These are phyloP conservation scores for Psidium guajava DNA, from an alignment of 345 rosid species.

Conservation along the genomic window DNA sequence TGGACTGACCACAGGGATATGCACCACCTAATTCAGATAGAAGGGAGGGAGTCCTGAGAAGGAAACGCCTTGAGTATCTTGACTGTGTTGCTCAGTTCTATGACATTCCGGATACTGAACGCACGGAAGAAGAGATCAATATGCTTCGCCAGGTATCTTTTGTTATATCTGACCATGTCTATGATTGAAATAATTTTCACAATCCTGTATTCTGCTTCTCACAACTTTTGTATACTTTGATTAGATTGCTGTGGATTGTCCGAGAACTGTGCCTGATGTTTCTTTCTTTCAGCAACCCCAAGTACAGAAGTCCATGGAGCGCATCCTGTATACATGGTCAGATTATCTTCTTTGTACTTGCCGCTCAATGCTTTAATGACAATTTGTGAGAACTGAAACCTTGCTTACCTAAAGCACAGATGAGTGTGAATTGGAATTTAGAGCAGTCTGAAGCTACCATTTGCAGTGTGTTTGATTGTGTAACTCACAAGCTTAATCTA, in stretches of 20 bases:
- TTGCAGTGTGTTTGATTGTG: not conserved
- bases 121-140: constrained; percentile 90
- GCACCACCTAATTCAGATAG: constrained; percentile 99
- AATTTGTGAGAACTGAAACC: not conserved
- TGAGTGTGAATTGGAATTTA: not conserved
- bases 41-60: constrained; percentile 84
- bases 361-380: not conserved
- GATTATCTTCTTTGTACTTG: constrained; percentile 6
- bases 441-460: not conserved
- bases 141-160: constrained; percentile 91
- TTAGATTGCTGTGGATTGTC: constrained; percentile 98
- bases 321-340: constrained; percentile 95
- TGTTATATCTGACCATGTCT: not conserved
- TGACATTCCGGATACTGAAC: constrained; percentile 92
- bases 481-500: not conserved
- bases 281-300: constrained; percentile 85
- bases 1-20: constrained; percentile 99
- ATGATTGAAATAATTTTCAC: not conserved
- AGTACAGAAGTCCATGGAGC: constrained; percentile 98
- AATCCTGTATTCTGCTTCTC: not conserved
- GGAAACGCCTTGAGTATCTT: constrained; percentile 87
- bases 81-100: constrained; percentile 92
- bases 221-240: not conserved
- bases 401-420: not conserved
- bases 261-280: constrained; percentile 96